Conservation (phyloP, 2,329 filamentous ascomycete genomes). For the Verticillium nubilum region DNA sequence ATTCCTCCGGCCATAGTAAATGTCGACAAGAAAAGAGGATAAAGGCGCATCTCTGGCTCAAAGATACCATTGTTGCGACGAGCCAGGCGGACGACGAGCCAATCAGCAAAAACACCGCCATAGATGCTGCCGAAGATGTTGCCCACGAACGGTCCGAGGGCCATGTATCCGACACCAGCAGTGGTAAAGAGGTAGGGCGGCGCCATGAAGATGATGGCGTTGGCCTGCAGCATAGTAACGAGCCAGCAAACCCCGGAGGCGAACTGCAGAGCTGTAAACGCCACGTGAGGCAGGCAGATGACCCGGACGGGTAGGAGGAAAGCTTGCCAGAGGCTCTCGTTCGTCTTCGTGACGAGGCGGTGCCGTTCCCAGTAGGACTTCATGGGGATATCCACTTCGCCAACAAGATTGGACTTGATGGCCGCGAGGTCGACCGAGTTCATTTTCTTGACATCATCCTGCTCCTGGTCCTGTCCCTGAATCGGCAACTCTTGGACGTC, state of each 20-base stretch:
- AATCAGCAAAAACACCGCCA: conserved; percentile 35
- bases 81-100: conserved; percentile 38
- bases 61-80: conserved; percentile 35
- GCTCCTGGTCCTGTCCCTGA: neutral
- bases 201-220: conserved; percentile 23
- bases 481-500: neutral
- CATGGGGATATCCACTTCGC: conserved; percentile 3
- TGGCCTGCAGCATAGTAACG: conserved; percentile 24
- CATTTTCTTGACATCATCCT: neutral
- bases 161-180: conserved; percentile 17
- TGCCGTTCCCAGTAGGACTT: conserved; percentile 14
- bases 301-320: conserved; percentile 10
- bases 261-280: conserved; percentile 33
- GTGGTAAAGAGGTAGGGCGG: conserved; percentile 23
- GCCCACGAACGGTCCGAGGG: conserved; percentile 26
- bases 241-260: conserved; percentile 30
- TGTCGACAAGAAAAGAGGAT: conserved; percentile 17
- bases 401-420: neutral
- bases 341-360: conserved; percentile 14
- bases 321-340: conserved; percentile 8
- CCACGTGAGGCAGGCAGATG: conserved; percentile 22
- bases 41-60: conserved; percentile 49
- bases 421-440: neutral
- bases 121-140: conserved; percentile 28
- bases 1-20: conserved; percentile 23